Evolutionary conservation across 345 rosid genomes (phyloP).

Genomic region (Aethionema arabicum): DNA sequence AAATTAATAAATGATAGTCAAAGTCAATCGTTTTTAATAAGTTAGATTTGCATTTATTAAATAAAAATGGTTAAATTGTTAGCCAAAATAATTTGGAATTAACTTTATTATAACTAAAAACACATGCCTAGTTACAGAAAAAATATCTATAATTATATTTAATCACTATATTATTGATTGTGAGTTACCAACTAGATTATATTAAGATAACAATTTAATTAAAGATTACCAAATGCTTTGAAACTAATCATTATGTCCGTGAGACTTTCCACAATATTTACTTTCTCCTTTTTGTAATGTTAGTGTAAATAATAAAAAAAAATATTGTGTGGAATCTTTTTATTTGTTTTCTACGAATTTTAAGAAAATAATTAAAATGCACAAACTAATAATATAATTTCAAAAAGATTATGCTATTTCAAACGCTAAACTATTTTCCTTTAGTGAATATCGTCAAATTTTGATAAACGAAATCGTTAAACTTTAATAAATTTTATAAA

Average conservation of each 20-base stretch:
- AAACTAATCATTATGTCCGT: constrained; percentile 30
- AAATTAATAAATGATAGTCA: background rate
- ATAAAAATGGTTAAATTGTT: background rate
- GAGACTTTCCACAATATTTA: background rate
- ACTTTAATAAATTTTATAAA: too few species aligned
- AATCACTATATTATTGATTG: constrained; percentile 17
- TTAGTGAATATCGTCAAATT: too few species aligned
- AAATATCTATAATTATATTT: constrained; percentile 9
- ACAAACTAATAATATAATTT: too few species aligned
- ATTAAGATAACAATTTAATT: constrained; percentile 22
- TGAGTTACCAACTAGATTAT: constrained; percentile 35
- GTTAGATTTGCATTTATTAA: constrained; percentile 20
- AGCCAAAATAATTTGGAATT: constrained; percentile 16
- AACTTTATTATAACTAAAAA: constrained; percentile 17
- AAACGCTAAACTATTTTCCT: too few species aligned
- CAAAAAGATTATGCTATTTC: too few species aligned
- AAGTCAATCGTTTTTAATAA: constrained; percentile 9
- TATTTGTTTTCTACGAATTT: too few species aligned
- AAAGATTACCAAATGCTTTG: constrained; percentile 10
- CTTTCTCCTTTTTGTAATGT: background rate
- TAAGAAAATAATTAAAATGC: too few species aligned
- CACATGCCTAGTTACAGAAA: constrained; percentile 5
- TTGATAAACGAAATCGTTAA: too few species aligned
- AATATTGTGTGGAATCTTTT: too few species aligned
- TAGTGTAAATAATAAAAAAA: too few species aligned